Conservation (phyloP, 148 eudicot species). For the Rhododendron vialii region DNA sequence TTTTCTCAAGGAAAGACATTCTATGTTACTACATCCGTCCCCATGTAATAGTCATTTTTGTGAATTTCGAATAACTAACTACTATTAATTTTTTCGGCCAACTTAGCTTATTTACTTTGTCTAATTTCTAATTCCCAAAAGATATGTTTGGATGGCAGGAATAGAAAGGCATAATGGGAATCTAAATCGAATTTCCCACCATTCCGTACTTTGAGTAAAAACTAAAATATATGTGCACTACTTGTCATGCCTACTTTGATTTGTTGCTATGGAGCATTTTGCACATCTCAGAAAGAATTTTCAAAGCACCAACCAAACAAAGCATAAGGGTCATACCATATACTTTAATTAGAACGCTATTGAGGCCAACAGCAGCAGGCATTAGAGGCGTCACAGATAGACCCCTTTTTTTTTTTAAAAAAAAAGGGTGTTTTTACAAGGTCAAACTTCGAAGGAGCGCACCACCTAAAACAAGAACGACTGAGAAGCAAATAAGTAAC, state of each 20-base stretch:
- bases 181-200: neutral
- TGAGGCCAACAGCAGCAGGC: slow-evolving; percentile 72
- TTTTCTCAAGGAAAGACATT: no score
- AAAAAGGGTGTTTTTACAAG: slow-evolving; percentile 59
- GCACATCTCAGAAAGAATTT: neutral
- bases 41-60: no score
- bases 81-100: neutral
- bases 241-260: neutral
- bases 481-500: neutral
- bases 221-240: neutral
- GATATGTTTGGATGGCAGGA: neutral
- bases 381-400: slow-evolving; percentile 61
- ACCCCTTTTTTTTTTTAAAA: slow-evolving; percentile 12
- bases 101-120: neutral
- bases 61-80: no score
- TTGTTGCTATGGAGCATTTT: neutral
- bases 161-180: neutral
- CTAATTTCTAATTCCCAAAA: neutral
- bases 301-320: no score
- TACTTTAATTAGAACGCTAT: slow-evolving; percentile 59
- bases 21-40: no score
- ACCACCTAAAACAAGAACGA: slow-evolving; percentile 64
- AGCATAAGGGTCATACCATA: slow-evolving; percentile 66
- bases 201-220: neutral
- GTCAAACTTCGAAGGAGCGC: slow-evolving; percentile 74